Evolutionary conservation across 2,329 filamentous ascomycete genomes (phyloP), one percentile per base, ranked within the genome.

Genomic region (Aureobasidium lini): DNA sequence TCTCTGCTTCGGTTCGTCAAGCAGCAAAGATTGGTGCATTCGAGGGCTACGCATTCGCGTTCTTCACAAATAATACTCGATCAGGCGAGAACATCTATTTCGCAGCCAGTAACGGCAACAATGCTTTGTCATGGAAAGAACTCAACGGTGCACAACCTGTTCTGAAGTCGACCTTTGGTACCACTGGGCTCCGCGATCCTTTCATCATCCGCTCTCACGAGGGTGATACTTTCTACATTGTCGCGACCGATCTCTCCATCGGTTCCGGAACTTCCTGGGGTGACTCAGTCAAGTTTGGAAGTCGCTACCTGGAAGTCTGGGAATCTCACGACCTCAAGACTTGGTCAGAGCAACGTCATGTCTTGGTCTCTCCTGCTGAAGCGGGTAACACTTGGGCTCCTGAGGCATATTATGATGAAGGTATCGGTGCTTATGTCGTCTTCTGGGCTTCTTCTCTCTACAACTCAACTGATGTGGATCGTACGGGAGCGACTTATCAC

Each of bases 371-470:
- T 0, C 78, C 79, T 0, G 62, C 72, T 1, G 77, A 72, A 0
- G 79, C 79, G 0, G 80, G 79, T 3, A 82, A 80, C 52, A 82
- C 80, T 0, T 81, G 79, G 79, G 79, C 79, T 0, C 79, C 79
- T 0, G 79, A 81, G 46, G 79, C 79, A 0, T 80, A 77, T 64
- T 81, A 77, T 59, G 78, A 81, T 13, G 66, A 73, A 0, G 70
- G 69, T 0, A 68, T 77, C 9, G 73, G 73, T 8, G 65, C 70
- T 0, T 81, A 79, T 31, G 68, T 72, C 1, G 69, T 72, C 56
- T 81, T 77, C 64, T 81, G 79, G 79, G 75, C 75, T 0, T 76
- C 75, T 1, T 71, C 76, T 0, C 71, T 81, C 1, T 81, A 80
- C 59, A 69, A 64, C 0, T 70, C 71, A 36, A 64, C 65, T 34